These are phyloP conservation scores for Starmera pachycereana DNA, from an alignment of 805 yeast genomes.

Conservation along the genomic window DNA sequence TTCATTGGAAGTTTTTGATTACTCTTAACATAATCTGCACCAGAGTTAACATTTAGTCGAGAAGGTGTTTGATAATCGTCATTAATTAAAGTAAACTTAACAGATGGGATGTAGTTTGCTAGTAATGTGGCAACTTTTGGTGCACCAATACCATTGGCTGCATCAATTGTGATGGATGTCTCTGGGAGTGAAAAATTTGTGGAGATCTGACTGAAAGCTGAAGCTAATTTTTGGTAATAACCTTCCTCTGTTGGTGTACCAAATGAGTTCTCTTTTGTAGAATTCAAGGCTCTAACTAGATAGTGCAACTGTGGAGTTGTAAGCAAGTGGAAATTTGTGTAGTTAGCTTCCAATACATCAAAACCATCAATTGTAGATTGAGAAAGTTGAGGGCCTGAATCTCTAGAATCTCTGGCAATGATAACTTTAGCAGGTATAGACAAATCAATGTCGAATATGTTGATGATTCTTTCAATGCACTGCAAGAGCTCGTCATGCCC, in stretches of 20 bases:
- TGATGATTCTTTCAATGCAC: constrained; percentile 28
- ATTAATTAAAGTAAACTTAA: constrained; percentile 37
- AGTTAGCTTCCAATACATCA: constrained; percentile 33
- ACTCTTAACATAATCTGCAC: constrained; percentile 94
- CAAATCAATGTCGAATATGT: constrained; percentile 36
- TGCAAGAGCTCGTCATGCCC: constrained; percentile 31
- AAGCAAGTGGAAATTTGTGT: constrained; percentile 52
- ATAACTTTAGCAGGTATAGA: constrained; percentile 35
- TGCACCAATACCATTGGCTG: constrained; percentile 97
- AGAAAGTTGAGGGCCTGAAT: constrained; percentile 62
- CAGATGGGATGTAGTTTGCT: constrained; percentile 25
- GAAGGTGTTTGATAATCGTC: constrained; percentile 42
- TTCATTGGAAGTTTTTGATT: constrained; percentile 69
- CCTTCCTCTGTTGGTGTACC: constrained; percentile 59
- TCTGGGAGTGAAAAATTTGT: constrained; percentile 14
- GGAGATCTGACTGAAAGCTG: constrained; percentile 39
- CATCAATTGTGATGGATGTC: constrained; percentile 59
- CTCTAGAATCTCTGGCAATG: constrained; percentile 84
- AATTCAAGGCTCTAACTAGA: constrained; percentile 65
- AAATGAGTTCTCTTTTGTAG: constrained; percentile 31
- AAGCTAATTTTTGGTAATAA: constrained; percentile 54
- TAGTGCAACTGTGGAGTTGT: constrained; percentile 96
- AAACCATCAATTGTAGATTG: constrained; percentile 54
- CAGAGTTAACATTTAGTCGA: constrained; percentile 67
- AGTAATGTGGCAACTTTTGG: constrained; percentile 50